Conservation (phyloP, 345 rosid species). For the Hirschfeldia incana region DNA sequence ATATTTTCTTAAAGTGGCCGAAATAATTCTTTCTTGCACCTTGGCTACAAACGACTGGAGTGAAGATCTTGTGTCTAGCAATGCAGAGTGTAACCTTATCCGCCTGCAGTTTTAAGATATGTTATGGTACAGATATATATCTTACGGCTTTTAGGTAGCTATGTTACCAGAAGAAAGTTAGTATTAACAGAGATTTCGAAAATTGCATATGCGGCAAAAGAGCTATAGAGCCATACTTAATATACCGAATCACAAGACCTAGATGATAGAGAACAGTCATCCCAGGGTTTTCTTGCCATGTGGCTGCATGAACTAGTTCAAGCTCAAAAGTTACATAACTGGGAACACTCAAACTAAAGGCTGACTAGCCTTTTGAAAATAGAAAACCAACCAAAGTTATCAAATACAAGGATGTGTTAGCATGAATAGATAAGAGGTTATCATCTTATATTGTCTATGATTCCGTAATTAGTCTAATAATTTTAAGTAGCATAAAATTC, state of each 20-base stretch:
- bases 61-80: constrained; percentile 51
- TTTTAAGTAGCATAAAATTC: not conserved
- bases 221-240: not conserved
- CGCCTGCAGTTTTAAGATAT: constrained; percentile 51
- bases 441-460: not conserved
- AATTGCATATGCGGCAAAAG: not conserved
- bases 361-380: not conserved
- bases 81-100: constrained; percentile 41
- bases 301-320: not conserved
- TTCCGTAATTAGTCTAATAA: constrained; percentile 8
- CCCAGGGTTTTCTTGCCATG: not conserved
- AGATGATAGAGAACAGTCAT: not conserved
- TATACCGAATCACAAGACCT: constrained; percentile 2
- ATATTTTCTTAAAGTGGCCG: constrained; percentile 58
- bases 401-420: not conserved
- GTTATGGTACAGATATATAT: not conserved
- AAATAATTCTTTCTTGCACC: constrained; percentile 67
- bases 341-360: constrained; percentile 13
- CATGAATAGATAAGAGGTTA: not conserved
- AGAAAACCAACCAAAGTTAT: not conserved
- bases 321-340: constrained; percentile 11
- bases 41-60: constrained; percentile 66
- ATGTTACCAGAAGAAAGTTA: constrained; percentile 10
- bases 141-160: not conserved
- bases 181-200: not conserved